Evolutionary conservation across 371 early-diverging fungal species (phyloP).

Genomic region (Apophysomyces sp.): DNA sequence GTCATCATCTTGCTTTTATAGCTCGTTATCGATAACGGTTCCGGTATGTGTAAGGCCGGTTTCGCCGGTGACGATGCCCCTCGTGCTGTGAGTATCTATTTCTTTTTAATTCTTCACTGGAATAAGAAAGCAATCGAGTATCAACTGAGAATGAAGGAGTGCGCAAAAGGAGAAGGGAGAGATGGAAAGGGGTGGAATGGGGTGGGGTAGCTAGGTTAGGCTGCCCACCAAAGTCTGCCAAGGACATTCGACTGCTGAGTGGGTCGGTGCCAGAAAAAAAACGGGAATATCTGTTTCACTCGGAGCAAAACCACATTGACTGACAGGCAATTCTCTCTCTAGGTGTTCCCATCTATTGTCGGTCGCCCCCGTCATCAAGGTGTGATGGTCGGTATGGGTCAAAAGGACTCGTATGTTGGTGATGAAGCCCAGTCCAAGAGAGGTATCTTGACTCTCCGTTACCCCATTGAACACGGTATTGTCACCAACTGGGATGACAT

Average conservation of each 20-base stretch:
- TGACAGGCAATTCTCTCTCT: background rate
- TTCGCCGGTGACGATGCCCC: constrained; percentile 99
- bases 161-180: background rate
- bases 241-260: background rate
- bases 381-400: constrained; percentile 99
- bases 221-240: background rate
- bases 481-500: constrained; percentile 99
- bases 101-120: background rate
- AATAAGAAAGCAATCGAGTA: background rate
- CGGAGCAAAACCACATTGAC: background rate
- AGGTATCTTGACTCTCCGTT: constrained; percentile 99
- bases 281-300: constrained; percentile 4
- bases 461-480: constrained; percentile 99
- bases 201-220: background rate
- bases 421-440: constrained; percentile 99
- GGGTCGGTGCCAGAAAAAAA: constrained; percentile 1
- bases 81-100: constrained; percentile 85
- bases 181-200: background rate
- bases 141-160: background rate
- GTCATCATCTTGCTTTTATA: constrained; percentile 28
- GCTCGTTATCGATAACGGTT: constrained; percentile 98
- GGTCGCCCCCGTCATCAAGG: constrained; percentile 99
- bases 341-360: constrained; percentile 99
- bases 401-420: constrained; percentile 99
- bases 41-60: constrained; percentile 99